phyloP scores from a whole-genome alignment of 495 filamentous ascomycete genomes.

The Entonaema liquescens region DNA sequence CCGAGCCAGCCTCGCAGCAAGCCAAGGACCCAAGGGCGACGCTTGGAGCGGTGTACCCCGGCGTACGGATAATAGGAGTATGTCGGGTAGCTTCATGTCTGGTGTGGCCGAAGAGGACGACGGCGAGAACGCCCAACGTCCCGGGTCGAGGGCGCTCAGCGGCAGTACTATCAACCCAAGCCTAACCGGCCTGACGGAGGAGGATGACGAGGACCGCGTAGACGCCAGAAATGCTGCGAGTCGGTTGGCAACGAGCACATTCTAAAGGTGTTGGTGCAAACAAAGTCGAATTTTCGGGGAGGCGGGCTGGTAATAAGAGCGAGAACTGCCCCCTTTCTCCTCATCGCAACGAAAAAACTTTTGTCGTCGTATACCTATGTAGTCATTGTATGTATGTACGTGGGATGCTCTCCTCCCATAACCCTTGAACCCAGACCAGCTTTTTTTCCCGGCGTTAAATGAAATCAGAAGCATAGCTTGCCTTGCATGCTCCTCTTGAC shows the following conservation, averaged over 20 bases:
- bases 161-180: constrained; percentile 66
- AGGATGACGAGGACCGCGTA: constrained; percentile 92
- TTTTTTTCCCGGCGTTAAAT: constrained; percentile 22
- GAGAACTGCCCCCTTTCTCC: constrained; percentile 15
- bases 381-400: constrained; percentile 29
- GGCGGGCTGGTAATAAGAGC: constrained; percentile 23
- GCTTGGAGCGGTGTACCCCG: constrained; percentile 96
- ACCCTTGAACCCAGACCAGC: constrained; percentile 10
- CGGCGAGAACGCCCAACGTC: constrained; percentile 55
- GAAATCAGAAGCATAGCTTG: constrained; percentile 20
- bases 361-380: constrained; percentile 34
- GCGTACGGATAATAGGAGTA: constrained; percentile 71
- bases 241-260: constrained; percentile 91
- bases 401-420: constrained; percentile 5
- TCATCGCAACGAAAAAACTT: constrained; percentile 14
- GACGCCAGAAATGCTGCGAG: constrained; percentile 96
- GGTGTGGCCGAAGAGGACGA: constrained; percentile 56
- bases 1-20: constrained; percentile 78
- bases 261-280: constrained; percentile 57
- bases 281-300: constrained; percentile 10
- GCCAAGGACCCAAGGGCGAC: constrained; percentile 94
- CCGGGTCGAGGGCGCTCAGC: constrained; percentile 56
- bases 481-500: neutral
- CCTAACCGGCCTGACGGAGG: constrained; percentile 72
- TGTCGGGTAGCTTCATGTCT: constrained; percentile 73